Evolutionary conservation across 129 eudicot genomes (phyloP), one percentile per base, ranked within the genome.

Genomic region (Lactuca saligna): DNA sequence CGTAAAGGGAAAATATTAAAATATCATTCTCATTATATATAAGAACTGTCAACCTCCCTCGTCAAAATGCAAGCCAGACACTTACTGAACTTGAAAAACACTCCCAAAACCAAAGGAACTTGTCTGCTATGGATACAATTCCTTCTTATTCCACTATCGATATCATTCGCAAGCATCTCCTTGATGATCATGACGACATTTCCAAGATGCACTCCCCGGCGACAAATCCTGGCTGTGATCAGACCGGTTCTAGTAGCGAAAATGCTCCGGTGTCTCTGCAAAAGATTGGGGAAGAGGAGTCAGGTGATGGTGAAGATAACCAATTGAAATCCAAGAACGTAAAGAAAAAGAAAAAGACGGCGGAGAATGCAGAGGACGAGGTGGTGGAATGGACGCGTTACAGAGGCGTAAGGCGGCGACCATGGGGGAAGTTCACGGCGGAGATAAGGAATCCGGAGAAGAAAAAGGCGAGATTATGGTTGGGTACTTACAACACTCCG

Each of bases 361-460:
- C 51, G 51, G 51, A 46, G 15, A 46, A 46, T 46, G 51, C 4
- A 2, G 51, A 46, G 3, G 51, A 46, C 15, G 15, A 46, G 15
- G 51, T 46, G 51, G 58, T 42, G 2, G 83, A 80, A 37, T 71
- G 80, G 68, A 77, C 78, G 37, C 62, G 82, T 63, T 80, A 76
- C 49, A 61, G 80, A 63, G 88, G 84, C 3, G 76, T 83, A 10
- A 76, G 88, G 61, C n/a, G 84, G 65, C 70, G 84, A 31, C 88
- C 87, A 11, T 83, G 84, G 87, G 87, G 87, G 57, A 79, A 75
- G 79, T 83, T 75, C 12, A 84, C 87, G 12, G 87, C 87, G 4
- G 87, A 83, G 71, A 79, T 83, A 10, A 75, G 82, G 10, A 74
- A 80, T 29, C 88, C 88, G 9, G 54, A n/a, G 53, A 83, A 66